phyloP scores from a whole-genome alignment of 345 rosid genomes.

The Gossypium sturtianum region DNA sequence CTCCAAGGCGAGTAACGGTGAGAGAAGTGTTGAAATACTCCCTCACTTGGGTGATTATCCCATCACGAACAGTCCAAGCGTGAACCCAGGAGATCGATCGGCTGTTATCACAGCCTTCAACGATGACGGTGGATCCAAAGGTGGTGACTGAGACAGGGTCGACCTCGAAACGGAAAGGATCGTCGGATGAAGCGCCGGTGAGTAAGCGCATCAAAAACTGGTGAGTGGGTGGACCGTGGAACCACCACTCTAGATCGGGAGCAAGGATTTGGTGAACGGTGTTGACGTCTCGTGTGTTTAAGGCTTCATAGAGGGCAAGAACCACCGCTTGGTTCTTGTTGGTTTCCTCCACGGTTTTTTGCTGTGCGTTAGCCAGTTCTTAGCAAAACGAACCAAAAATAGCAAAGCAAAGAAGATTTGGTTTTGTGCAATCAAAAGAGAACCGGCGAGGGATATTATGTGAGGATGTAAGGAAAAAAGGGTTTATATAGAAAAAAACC shows the following conservation, averaged over 20 bases:
- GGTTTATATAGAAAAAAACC: conserved; percentile 18
- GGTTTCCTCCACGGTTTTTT: conserved; percentile 49
- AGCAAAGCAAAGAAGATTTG: too few relatives aligned
- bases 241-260: conserved; percentile 97
- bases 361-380: conserved; percentile 73
- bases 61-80: conserved; percentile 94
- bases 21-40: conserved; percentile 96
- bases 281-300: conserved; percentile 65
- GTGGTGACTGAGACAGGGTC: conserved; percentile 39
- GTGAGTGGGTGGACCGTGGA: conserved; percentile 96
- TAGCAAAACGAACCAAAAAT: neutral
- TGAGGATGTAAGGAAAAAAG: neutral
- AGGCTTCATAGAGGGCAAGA: conserved; percentile 80
- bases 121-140: conserved; percentile 66
- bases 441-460: neutral
- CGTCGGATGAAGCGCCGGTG: conserved; percentile 49
- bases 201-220: conserved; percentile 97
- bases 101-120: conserved; percentile 68
- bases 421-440: too few relatives aligned
- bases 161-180: conserved; percentile 36
- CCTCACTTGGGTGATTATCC: conserved; percentile 83
- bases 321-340: conserved; percentile 74
- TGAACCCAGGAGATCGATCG: conserved; percentile 79
- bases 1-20: conserved; percentile 71
- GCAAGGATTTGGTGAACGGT: conserved; percentile 71